These are phyloP conservation scores for Cicer chorassanicum DNA, from an alignment of 306 rosid genomes.

Conservation along the genomic window DNA sequence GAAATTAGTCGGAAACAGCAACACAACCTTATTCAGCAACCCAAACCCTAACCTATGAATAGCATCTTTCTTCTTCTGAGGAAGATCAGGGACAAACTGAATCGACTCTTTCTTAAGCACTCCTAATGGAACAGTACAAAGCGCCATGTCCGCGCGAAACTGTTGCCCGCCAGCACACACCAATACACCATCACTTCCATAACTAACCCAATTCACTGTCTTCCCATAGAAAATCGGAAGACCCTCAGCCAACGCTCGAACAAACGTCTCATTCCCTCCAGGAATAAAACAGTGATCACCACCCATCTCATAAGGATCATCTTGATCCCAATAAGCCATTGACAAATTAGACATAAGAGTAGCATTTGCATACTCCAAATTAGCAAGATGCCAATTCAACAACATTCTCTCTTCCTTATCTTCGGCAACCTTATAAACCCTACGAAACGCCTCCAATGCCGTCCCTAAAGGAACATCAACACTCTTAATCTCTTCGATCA, in stretches of 20 bases:
- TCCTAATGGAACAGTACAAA: constrained; percentile 86
- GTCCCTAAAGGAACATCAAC: constrained; percentile 84
- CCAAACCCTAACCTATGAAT: constrained; percentile 87
- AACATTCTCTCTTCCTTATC: constrained; percentile 78
- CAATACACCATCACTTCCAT: constrained; percentile 76
- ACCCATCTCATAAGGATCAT: constrained; percentile 95
- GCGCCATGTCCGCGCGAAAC: constrained; percentile 71
- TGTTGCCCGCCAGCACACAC: constrained; percentile 70
- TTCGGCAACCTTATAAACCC: constrained; percentile 72
- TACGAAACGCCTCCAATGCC: constrained; percentile 77
- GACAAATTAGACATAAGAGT: constrained; percentile 83
- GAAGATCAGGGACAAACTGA: constrained; percentile 82
- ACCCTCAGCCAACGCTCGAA: constrained; percentile 71
- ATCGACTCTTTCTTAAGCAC: constrained; percentile 78
- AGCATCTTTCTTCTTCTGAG: constrained; percentile 82
- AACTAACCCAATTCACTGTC: constrained; percentile 70
- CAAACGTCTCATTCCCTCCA: constrained; percentile 80
- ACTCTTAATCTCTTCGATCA: constrained; percentile 84
- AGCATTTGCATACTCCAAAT: constrained; percentile 95
- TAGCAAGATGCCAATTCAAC: constrained; percentile 90
- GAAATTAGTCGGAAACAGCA: constrained; percentile 80
- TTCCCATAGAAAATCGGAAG: constrained; percentile 82
- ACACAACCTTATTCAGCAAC: constrained; percentile 79
- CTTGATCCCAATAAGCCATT: constrained; percentile 97
- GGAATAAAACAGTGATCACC: constrained; percentile 97